Percentiles rank a stretch among this genome's conserved stretches.
Conservation (phyloP, 2,329 filamentous ascomycete genomes). For the Penicillium sp. region DNA sequence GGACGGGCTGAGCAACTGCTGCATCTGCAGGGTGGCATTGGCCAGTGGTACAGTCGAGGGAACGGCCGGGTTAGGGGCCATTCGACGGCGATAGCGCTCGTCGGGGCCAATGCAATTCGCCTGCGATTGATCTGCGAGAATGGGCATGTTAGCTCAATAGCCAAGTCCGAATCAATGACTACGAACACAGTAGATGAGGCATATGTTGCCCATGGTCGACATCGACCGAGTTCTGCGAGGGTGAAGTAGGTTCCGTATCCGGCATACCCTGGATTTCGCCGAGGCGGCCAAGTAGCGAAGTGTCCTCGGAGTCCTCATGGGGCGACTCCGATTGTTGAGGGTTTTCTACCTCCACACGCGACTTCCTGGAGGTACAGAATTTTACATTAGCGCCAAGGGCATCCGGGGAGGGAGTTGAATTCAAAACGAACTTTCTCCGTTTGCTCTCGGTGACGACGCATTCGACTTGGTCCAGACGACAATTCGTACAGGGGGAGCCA, state of each 20-base stretch:
- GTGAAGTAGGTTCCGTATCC: constrained; percentile 35
- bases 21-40: constrained; percentile 35
- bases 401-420: background rate
- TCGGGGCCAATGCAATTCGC: constrained; percentile 46
- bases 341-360: constrained; percentile 38
- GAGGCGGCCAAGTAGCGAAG: constrained; percentile 26
- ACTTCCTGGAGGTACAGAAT: constrained; percentile 32
- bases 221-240: constrained; percentile 46
- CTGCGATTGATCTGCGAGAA: constrained; percentile 31
- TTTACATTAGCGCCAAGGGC: constrained; percentile 12
- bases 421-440: constrained; percentile 54
- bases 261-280: constrained; percentile 28
- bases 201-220: constrained; percentile 54
- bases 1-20: constrained; percentile 38
- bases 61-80: constrained; percentile 43
- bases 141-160: background rate
- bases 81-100: constrained; percentile 42
- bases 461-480: constrained; percentile 55
- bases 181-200: constrained; percentile 61
- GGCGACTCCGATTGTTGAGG: constrained; percentile 34
- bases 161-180: background rate
- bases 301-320: constrained; percentile 34
- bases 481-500: constrained; percentile 81
- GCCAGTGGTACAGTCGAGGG: constrained; percentile 36
- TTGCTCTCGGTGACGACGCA: constrained; percentile 71